These are phyloP conservation scores for Tillandsia fasciculata DNA, from an alignment of 176 grass and related monocot species.

Conservation along the genomic window DNA sequence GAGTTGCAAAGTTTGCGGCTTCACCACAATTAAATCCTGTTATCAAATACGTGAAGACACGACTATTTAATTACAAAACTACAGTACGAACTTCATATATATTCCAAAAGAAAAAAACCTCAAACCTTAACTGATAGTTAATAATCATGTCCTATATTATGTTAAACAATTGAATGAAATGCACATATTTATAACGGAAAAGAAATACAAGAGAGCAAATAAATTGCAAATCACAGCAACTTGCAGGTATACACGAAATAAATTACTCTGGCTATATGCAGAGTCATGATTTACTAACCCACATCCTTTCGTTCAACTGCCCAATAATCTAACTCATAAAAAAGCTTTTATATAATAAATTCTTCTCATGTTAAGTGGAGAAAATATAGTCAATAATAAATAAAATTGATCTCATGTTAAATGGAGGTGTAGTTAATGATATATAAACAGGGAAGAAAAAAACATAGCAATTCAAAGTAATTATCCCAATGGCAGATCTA, in stretches of 20 bases:
- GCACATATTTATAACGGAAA: not conserved
- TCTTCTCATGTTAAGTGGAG: not conserved
- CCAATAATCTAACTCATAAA: not conserved
- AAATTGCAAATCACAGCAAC: too few relatives aligned
- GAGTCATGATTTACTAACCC: too few relatives aligned
- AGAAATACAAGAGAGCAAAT: too few relatives aligned
- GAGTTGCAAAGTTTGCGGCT: slow-evolving; percentile 96
- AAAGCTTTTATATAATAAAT: not conserved
- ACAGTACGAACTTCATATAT: not conserved
- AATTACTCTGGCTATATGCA: too few relatives aligned
- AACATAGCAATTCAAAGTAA: too few relatives aligned
- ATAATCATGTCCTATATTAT: not conserved
- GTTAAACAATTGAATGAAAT: not conserved
- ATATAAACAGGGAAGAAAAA: too few relatives aligned
- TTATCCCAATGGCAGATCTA: too few relatives aligned
- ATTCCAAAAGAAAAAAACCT: not conserved
- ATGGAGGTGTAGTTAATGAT: too few relatives aligned
- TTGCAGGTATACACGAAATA: too few relatives aligned
- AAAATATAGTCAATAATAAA: not conserved
- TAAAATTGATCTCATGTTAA: too few relatives aligned
- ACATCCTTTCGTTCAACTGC: too few relatives aligned
- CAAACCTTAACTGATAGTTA: not conserved
- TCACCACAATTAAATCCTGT: slow-evolving; percentile 97
- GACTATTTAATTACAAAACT: not conserved
- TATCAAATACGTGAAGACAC: slow-evolving; percentile 12